phyloP scores from a whole-genome alignment of 768 basidiomycete species.

The Dentipellis sp. region DNA sequence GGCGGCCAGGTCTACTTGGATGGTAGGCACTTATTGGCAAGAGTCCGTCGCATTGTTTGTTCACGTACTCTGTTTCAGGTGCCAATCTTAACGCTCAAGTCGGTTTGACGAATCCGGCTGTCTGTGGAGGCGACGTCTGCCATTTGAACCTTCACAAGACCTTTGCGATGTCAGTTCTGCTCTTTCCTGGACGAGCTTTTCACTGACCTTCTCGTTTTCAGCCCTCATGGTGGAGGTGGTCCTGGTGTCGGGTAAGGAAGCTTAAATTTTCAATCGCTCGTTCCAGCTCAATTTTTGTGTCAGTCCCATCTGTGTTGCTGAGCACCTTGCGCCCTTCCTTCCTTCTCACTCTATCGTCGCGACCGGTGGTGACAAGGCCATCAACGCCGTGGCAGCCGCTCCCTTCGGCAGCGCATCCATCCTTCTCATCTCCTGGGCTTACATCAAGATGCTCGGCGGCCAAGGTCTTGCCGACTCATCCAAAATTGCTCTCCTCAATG shows the following conservation, averaged over 20 bases:
- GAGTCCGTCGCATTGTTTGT: conserved; percentile 4
- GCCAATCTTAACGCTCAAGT: conserved; percentile 95
- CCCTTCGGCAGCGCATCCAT: conserved; percentile 95
- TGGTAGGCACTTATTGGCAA: conserved; percentile 28
- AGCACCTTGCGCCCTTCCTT: conserved; percentile 91
- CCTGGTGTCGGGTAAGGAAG: conserved; percentile 82
- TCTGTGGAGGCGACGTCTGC: conserved; percentile 96
- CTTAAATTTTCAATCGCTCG: neutral
- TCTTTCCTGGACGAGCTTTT: neutral
- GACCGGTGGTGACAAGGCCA: conserved; percentile 59
- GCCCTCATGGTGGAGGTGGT: conserved; percentile 95
- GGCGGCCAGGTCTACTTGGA: conserved; percentile 98
- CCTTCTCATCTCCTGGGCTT: conserved; percentile 96
- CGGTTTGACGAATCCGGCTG: conserved; percentile 85
- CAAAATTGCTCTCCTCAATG: conserved; percentile 82
- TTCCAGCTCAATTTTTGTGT: conserved; percentile 2
- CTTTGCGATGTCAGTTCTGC: conserved; percentile 70
- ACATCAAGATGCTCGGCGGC: conserved; percentile 99
- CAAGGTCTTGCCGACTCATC: conserved; percentile 80
- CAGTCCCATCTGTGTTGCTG: conserved; percentile 87
- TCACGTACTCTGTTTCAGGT: conserved; percentile 25
- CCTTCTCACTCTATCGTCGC: conserved; percentile 76
- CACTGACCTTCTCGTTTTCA: conserved; percentile 19
- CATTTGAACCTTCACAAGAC: conserved; percentile 99
- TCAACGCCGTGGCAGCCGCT: conserved; percentile 83